Conservation (phyloP, 225 moss, liverwort and hornwort genomes). For the Physcomitrellopsis africana region DNA sequence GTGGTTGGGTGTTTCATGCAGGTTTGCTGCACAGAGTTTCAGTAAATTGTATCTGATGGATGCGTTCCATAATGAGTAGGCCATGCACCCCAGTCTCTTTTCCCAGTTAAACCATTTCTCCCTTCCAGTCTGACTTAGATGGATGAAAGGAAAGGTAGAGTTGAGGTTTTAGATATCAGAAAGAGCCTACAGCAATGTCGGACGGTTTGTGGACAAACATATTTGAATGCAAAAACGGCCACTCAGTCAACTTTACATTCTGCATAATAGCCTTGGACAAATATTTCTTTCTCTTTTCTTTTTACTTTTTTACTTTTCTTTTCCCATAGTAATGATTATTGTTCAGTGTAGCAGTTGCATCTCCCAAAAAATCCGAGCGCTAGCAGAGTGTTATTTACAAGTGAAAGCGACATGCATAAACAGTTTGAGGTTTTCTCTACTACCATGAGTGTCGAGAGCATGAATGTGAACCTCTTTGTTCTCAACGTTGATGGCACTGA, state of each 20-base stretch:
- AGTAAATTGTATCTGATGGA: conserved; percentile 86
- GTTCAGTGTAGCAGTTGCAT: conserved; percentile 29
- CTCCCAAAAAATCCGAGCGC: conserved; percentile 20
- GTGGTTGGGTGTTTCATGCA: conserved; percentile 33
- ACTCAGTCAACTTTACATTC: conserved; percentile 4
- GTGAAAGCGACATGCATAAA: not conserved
- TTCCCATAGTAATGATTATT: not conserved
- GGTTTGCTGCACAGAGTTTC: conserved; percentile 83
- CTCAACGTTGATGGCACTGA: not conserved
- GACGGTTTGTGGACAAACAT: conserved; percentile 6
- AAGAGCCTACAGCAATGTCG: not conserved
- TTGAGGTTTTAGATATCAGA: conserved; percentile 3
- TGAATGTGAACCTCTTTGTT: conserved; percentile 2
- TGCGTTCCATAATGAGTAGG: conserved; percentile 69
- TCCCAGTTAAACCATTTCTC: conserved; percentile 6
- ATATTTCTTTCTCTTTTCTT: not conserved
- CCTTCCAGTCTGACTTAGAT: not conserved
- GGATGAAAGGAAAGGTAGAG: conserved; percentile 2
- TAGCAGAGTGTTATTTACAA: conserved; percentile 3
- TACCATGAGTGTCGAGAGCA: not conserved
- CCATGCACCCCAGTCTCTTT: not conserved
- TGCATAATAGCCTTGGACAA: not conserved
- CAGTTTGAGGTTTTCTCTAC: too few species aligned
- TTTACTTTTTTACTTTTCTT: too few species aligned
- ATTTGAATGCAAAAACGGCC: conserved; percentile 6